Evolutionary conservation across 2,329 filamentous ascomycete genomes (phyloP).

Genomic region (Lojkania enalia): DNA sequence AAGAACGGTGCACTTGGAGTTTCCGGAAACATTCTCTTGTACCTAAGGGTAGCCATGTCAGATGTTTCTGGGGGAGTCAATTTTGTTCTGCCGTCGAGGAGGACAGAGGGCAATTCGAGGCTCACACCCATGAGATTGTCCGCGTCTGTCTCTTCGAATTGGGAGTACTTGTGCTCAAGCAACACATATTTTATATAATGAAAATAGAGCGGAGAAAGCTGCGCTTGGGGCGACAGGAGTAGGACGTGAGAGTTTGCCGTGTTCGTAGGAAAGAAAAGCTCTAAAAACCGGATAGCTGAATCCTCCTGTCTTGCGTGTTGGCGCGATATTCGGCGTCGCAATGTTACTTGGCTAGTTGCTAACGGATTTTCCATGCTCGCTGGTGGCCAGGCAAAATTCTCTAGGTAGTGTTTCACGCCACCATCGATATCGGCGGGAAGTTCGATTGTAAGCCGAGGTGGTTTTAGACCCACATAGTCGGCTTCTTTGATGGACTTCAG

Average conservation of each 20-base stretch:
- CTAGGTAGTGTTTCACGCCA: conserved; percentile 64
- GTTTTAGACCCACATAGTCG: conserved; percentile 71
- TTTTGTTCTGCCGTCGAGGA: conserved; percentile 62
- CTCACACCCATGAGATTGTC: conserved; percentile 74
- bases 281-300: conserved; percentile 74
- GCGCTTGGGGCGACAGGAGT: conserved; percentile 78
- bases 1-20: conserved; percentile 64
- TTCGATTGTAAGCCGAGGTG: conserved; percentile 82
- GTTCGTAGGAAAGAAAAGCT: conserved; percentile 81
- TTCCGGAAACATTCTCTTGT: conserved; percentile 29
- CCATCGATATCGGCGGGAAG: conserved; percentile 72
- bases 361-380: conserved; percentile 51
- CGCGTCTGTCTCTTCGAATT: conserved; percentile 50
- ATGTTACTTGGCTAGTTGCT: conserved; percentile 56
- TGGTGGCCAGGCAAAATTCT: conserved; percentile 68
- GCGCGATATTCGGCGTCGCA: conserved; percentile 73
- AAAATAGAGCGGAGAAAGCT: conserved; percentile 79
- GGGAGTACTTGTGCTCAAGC: conserved; percentile 76
- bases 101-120: conserved; percentile 69
- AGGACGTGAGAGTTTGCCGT: conserved; percentile 72
- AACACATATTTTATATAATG: conserved; percentile 82
- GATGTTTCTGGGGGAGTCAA: conserved; percentile 54
- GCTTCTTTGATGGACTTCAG: conserved; percentile 74
- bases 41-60: conserved; percentile 44
- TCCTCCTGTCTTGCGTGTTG: conserved; percentile 66